These are phyloP conservation scores for Nymphaea thermarum DNA, from an alignment of 164 flowering plant genomes.

Conservation along the genomic window DNA sequence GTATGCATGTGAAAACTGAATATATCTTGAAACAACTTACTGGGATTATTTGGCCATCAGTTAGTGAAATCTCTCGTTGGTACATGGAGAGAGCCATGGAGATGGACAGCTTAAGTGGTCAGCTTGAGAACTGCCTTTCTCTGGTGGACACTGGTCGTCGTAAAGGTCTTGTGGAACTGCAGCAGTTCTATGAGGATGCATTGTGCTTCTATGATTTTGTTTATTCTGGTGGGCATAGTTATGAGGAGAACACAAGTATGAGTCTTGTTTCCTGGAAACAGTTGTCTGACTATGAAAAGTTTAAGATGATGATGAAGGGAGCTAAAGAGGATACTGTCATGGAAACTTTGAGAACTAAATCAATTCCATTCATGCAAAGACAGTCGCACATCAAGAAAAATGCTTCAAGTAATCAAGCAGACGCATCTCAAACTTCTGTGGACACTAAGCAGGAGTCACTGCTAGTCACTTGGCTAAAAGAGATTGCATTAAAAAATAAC, in stretches of 20 bases:
- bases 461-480: constrained; percentile 84
- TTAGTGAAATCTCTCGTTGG: constrained; percentile 55
- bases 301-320: constrained; percentile 65
- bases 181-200: constrained; percentile 48
- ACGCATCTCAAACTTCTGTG: constrained; percentile 6
- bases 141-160: constrained; percentile 67
- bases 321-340: constrained; percentile 60
- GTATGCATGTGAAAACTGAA: constrained; percentile 51
- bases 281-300: constrained; percentile 81
- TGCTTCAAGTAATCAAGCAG: constrained; percentile 5
- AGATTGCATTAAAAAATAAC: constrained; percentile 52
- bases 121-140: constrained; percentile 68
- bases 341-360: constrained; percentile 34
- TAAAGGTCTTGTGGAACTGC: constrained; percentile 65
- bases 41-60: constrained; percentile 76
- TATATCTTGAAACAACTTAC: constrained; percentile 37
- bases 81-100: constrained; percentile 73
- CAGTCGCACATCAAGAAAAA: constrained; percentile 11
- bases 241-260: constrained; percentile 30
- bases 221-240: constrained; percentile 47
- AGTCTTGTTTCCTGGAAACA: constrained; percentile 66
- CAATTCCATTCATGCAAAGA: constrained; percentile 69
- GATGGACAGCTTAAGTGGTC: constrained; percentile 78
- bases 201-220: constrained; percentile 62
- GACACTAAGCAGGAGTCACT: constrained; percentile 39